phyloP scores from a whole-genome alignment of 352 stramenopile species.

The Phytopythium sindhum region DNA sequence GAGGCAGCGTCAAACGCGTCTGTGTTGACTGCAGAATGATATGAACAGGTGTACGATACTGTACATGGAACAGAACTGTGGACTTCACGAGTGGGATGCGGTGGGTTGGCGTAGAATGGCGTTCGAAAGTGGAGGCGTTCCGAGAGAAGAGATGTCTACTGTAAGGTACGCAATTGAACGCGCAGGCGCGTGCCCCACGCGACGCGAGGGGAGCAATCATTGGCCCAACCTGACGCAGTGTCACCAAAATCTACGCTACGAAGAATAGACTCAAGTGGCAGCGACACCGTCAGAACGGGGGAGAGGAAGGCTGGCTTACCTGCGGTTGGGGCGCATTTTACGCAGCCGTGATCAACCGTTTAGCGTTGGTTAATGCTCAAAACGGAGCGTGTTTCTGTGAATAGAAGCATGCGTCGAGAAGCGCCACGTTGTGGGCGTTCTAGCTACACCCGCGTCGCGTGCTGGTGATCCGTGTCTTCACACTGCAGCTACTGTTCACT shows the following conservation, averaged over 20 bases:
- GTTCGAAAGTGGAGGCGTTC: neutral
- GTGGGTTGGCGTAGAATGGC: neutral
- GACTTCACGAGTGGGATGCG: neutral
- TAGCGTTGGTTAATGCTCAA: neutral
- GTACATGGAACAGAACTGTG: neutral
- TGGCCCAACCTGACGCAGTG: neutral
- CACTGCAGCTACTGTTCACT: neutral
- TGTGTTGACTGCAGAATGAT: neutral
- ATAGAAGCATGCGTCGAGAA: neutral
- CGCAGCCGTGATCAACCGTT: neutral
- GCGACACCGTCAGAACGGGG: neutral
- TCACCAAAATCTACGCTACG: neutral
- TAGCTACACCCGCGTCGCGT: neutral
- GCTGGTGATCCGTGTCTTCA: neutral
- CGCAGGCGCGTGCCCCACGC: neutral
- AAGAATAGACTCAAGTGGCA: neutral
- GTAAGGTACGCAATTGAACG: neutral
- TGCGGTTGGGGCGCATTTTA: neutral
- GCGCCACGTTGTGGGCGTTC: no score
- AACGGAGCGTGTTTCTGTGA: neutral
- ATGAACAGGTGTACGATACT: neutral
- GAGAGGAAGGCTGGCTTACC: neutral
- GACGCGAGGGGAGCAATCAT: slow-evolving; percentile 1
- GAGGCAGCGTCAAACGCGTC: neutral
- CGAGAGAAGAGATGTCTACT: neutral